Conservation (phyloP, 23 red algal genomes). For the Pyropia haitanensis region DNA sequence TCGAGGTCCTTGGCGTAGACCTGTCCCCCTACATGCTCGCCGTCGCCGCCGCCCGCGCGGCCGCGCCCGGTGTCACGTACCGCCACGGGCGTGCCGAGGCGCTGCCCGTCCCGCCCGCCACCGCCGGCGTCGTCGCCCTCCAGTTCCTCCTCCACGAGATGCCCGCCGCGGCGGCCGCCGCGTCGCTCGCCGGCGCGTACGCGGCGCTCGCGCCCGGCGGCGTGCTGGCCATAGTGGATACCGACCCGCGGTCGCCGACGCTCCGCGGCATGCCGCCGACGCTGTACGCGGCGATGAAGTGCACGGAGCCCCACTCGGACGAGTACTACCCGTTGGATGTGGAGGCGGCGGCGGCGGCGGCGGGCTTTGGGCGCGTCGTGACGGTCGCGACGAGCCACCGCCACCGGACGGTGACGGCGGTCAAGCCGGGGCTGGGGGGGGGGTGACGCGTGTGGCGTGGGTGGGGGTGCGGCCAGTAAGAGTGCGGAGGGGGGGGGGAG, state of each 20-base stretch:
- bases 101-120: conserved; percentile 1
- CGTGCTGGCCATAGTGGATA: conserved; percentile 38
- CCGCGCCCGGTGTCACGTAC: conserved; percentile 13
- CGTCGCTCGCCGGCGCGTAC: conserved; percentile 19
- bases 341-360: conserved; percentile 1
- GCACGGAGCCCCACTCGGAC: conserved; percentile 57
- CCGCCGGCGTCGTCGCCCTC: conserved; percentile 25
- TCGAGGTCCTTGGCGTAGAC: conserved; percentile 30
- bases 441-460: background rate
- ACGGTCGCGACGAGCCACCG: conserved; percentile 7
- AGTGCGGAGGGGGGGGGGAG: no score
- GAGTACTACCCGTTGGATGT: conserved; percentile 61
- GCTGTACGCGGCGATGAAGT: conserved; percentile 56
- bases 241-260: conserved; percentile 24
- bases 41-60: conserved; percentile 4
- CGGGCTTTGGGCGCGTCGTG: conserved; percentile 25
- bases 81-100: conserved; percentile 38
- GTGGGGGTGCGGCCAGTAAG: no score
- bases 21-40: conserved; percentile 46
- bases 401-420: conserved; percentile 30
- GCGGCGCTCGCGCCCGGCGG: conserved; percentile 24
- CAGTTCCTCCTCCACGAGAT: conserved; percentile 60
- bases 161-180: conserved; percentile 24
- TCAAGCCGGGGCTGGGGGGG: conserved; percentile 7
- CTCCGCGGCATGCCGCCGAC: conserved; percentile 36